Conservation (phyloP, 129 eudicot species). For the Flaveria trinervia region DNA sequence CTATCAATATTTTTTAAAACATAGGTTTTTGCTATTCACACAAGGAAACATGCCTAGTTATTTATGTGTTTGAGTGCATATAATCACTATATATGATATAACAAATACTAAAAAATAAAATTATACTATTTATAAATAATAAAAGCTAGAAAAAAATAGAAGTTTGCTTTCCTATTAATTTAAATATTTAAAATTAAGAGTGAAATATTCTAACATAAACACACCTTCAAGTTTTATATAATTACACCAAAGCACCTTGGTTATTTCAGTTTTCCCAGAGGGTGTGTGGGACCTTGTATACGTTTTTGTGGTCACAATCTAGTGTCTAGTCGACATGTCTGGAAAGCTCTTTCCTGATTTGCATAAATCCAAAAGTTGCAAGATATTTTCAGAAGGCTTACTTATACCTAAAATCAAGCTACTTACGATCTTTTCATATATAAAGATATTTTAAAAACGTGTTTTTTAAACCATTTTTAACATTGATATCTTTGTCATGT, state of each 20-base stretch:
- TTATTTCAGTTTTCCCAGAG: neutral
- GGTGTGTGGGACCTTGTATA: slow-evolving; percentile 26
- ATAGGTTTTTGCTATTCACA: too few relatives aligned
- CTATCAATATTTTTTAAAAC: too few relatives aligned
- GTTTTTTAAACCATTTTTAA: neutral
- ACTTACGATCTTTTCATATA: neutral
- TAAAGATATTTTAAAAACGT: neutral
- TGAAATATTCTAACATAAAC: neutral
- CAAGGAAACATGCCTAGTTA: too few relatives aligned
- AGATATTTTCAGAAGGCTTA: slow-evolving; percentile 27
- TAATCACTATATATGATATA: neutral
- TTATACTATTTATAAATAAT: too few relatives aligned
- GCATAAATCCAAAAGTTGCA: slow-evolving; percentile 10
- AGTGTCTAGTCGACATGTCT: slow-evolving; percentile 36
- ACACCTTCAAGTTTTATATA: neutral
- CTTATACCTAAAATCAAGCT: neutral
- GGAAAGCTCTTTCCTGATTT: slow-evolving; percentile 13
- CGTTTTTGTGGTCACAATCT: slow-evolving; percentile 24
- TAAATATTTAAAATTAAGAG: neutral
- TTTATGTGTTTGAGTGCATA: too few relatives aligned
- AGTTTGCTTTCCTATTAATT: too few relatives aligned
- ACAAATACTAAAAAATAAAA: too few relatives aligned
- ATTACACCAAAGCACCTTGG: neutral
- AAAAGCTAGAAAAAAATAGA: too few relatives aligned
- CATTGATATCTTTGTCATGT: neutral